Evolutionary conservation across 2,329 filamentous ascomycete species (phyloP), one percentile per base, ranked within the genome.

Genomic region (Aspergillus alliaceus): DNA sequence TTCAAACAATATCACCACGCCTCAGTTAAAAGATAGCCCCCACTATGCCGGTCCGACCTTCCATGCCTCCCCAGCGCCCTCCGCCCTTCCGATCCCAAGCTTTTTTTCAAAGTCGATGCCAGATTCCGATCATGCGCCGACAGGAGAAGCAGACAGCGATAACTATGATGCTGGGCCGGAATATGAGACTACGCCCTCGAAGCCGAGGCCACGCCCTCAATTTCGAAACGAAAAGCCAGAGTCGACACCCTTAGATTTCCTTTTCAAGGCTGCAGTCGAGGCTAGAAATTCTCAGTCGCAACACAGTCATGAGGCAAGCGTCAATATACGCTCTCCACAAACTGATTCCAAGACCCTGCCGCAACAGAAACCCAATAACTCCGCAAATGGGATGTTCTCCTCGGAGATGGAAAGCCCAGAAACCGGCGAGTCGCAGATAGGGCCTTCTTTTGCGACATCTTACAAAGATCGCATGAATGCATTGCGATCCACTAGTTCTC

Each of bases 41-140:
- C 73, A 74, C 46, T 99, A 96, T 76, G 95, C 95, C 37, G 95
- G 93, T 14, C 90, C 93, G 32, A 96, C 92, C 5, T 99, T 98
- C 73, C 93, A 97, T 74, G 90, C 92, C 39, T 98, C 95, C 8
- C 95, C 95, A 20, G 93, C 93, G 1, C 90, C 95, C 0, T 96
- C 92, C 8, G 87, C 91, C 24, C 81, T 99, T 31, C 95, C 95
- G 0, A 89, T 97, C 57, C 95, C 95, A 11, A 96, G 89, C 69
- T 96, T 97, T 73, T 85, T 90, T 60, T 88, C 89, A 27, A 93
- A 89, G 67, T 87, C 90, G 0, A 82, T 90, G 12, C 87, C 87
- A 3, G 87, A 89, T 56, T 87, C 87, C 3, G 59, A 80, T 72
- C 59, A 68, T 32, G 61, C 69, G 18, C 61, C 71, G 4, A 60